These are phyloP conservation scores for Hirschfeldia incana DNA, from an alignment of 345 rosid species.

Conservation along the genomic window DNA sequence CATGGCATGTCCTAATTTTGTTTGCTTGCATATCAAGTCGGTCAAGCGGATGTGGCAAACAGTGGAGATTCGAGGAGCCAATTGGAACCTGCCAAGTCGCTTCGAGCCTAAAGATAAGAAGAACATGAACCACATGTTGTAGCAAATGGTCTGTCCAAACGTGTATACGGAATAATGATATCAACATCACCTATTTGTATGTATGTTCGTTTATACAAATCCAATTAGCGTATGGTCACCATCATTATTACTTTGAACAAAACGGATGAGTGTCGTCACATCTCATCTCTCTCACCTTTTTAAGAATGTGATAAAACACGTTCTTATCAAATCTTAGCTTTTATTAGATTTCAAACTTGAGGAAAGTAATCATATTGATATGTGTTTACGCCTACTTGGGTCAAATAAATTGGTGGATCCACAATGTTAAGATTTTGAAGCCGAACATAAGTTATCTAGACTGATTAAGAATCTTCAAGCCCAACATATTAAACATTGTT, in stretches of 20 bases:
- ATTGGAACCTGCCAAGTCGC: slow-evolving; percentile 17
- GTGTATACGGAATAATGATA: not conserved
- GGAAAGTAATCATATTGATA: slow-evolving; percentile 9
- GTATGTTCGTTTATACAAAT: not conserved
- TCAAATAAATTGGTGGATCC: not conserved
- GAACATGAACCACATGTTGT: slow-evolving; percentile 31
- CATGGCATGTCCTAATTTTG: slow-evolving; percentile 16
- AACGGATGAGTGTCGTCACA: slow-evolving; percentile 12
- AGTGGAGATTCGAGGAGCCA: slow-evolving; percentile 27
- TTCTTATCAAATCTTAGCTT: slow-evolving; percentile 1
- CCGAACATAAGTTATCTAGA: not conserved
- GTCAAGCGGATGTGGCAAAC: slow-evolving; percentile 23
- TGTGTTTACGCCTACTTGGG: not conserved
- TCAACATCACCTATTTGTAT: slow-evolving; percentile 27
- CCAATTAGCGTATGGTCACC: slow-evolving; percentile 35
- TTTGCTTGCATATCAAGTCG: slow-evolving; percentile 21
- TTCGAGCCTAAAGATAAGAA: slow-evolving; percentile 20
- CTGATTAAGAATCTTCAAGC: not conserved
- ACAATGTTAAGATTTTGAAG: not conserved
- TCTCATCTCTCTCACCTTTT: slow-evolving; percentile 13
- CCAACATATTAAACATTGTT: not conserved
- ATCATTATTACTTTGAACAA: not conserved
- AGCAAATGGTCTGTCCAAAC: slow-evolving; percentile 28
- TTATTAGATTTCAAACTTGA: slow-evolving; percentile 10
- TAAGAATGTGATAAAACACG: slow-evolving; percentile 8